phyloP scores from a whole-genome alignment of 108 stramenopile species.

The Skeletonema costatum region DNA sequence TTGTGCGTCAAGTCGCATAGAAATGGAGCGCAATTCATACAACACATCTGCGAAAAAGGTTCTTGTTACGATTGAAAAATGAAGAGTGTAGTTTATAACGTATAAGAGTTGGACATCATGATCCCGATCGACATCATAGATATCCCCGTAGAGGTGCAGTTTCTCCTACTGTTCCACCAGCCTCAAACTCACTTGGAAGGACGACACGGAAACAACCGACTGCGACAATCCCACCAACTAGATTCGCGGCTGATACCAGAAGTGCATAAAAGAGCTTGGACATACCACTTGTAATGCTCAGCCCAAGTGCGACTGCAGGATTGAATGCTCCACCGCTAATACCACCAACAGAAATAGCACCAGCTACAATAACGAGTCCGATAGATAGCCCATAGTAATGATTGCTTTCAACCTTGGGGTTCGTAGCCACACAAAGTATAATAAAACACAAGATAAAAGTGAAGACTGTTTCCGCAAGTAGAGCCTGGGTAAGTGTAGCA shows the following conservation, averaged over 20 bases:
- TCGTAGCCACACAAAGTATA: conserved; percentile 25
- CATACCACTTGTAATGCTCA: conserved; percentile 22
- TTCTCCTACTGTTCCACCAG: conserved; percentile 5
- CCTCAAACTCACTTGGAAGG: not conserved
- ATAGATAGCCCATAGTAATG: conserved; percentile 31
- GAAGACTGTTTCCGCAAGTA: conserved; percentile 15
- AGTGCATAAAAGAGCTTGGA: conserved; percentile 10
- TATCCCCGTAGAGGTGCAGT: not conserved
- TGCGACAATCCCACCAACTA: conserved; percentile 17
- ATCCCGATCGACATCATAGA: not conserved
- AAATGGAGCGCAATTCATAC: too few species aligned
- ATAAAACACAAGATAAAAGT: conserved; percentile 31
- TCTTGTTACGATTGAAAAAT: too few species aligned
- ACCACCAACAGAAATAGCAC: conserved; percentile 22
- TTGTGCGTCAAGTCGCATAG: too few species aligned
- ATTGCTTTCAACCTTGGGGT: conserved; percentile 19
- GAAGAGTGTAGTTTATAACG: too few species aligned
- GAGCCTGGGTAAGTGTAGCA: conserved; percentile 3
- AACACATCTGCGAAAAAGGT: too few species aligned
- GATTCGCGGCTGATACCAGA: conserved; percentile 10
- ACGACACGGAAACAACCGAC: conserved; percentile 17
- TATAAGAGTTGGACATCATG: too few species aligned
- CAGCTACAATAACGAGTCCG: conserved; percentile 30
- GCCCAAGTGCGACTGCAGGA: conserved; percentile 36
- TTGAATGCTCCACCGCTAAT: conserved; percentile 39